Percentiles rank a stretch among this genome's conserved stretches.
These are phyloP conservation scores for Flaveria trinervia DNA, from an alignment of 129 eudicot genomes.

Conservation along the genomic window DNA sequence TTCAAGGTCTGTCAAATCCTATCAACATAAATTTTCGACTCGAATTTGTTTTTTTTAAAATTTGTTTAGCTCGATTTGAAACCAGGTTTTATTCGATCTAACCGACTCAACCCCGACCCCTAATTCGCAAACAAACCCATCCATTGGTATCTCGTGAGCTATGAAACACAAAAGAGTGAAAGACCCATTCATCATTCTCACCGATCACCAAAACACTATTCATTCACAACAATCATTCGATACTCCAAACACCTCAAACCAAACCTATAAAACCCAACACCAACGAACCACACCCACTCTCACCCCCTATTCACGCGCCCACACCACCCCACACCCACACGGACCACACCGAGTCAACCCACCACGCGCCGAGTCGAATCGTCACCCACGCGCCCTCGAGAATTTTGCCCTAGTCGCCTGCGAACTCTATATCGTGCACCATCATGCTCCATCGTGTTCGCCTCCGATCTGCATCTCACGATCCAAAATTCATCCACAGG, in stretches of 20 bases:
- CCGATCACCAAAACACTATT: neutral
- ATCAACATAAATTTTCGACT: no score
- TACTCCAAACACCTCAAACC: neutral
- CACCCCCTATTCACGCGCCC: conserved; percentile 28
- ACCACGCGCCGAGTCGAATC: conserved; percentile 15
- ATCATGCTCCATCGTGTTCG: conserved; percentile 29
- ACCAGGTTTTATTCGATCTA: no score
- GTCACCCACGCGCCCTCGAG: conserved; percentile 42
- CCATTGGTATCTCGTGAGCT: neutral
- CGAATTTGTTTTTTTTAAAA: no score
- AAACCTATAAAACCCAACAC: conserved; percentile 34
- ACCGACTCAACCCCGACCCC: neutral
- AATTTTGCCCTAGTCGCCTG: conserved; percentile 57
- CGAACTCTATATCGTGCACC: conserved; percentile 41
- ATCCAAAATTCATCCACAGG: neutral
- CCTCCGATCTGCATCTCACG: conserved; percentile 34
- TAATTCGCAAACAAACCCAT: neutral
- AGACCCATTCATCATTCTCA: neutral
- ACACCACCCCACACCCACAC: neutral
- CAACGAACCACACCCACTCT: conserved; percentile 26
- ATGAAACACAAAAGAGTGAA: neutral
- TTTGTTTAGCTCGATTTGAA: no score
- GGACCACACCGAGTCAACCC: conserved; percentile 27
- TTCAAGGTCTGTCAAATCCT: no score
- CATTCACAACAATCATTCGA: neutral